These are phyloP conservation scores for Aspergillus niger DNA, from an alignment of 2,329 filamentous ascomycete genomes.

Conservation along the genomic window DNA sequence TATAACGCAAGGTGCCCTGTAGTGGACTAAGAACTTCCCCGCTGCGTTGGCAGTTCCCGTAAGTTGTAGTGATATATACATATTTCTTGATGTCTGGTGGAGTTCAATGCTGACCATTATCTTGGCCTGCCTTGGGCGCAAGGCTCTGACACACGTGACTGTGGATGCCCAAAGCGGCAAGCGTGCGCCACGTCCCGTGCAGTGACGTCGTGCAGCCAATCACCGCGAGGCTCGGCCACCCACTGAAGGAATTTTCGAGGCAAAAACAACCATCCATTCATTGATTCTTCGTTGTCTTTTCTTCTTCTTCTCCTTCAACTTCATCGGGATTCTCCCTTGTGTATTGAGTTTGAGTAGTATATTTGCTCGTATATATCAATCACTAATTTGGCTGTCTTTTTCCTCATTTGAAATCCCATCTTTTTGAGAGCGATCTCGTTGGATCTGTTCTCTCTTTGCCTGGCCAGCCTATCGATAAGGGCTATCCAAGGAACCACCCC, in stretches of 20 bases:
- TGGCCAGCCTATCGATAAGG: conserved; percentile 45
- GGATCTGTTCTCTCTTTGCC: background rate
- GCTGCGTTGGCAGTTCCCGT: background rate
- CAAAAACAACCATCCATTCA: conserved; percentile 13
- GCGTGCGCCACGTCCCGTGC: conserved; percentile 25
- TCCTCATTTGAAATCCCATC: too few relatives aligned
- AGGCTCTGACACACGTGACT: conserved; percentile 22
- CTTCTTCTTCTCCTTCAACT: background rate
- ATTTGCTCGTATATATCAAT: conserved; percentile 3
- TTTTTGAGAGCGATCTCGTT: too few relatives aligned
- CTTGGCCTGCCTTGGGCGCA: conserved; percentile 11
- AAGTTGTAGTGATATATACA: too few relatives aligned
- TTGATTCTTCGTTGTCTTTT: conserved; percentile 8
- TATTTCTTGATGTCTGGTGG: too few relatives aligned
- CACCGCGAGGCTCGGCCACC: conserved; percentile 14
- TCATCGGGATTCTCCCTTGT: background rate
- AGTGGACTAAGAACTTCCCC: too few relatives aligned
- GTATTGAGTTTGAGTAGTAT: background rate
- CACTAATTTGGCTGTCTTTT: background rate
- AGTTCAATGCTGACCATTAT: conserved; percentile 5
- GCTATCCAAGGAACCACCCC: conserved; percentile 29
- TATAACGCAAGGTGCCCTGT: background rate
- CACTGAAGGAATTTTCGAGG: conserved; percentile 32
- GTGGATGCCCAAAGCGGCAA: conserved; percentile 24
- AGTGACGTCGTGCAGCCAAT: conserved; percentile 34